Evolutionary conservation across 352 stramenopile genomes (phyloP), one percentile per base, ranked within the genome.

Genomic region (Phytophthora hybrid): DNA sequence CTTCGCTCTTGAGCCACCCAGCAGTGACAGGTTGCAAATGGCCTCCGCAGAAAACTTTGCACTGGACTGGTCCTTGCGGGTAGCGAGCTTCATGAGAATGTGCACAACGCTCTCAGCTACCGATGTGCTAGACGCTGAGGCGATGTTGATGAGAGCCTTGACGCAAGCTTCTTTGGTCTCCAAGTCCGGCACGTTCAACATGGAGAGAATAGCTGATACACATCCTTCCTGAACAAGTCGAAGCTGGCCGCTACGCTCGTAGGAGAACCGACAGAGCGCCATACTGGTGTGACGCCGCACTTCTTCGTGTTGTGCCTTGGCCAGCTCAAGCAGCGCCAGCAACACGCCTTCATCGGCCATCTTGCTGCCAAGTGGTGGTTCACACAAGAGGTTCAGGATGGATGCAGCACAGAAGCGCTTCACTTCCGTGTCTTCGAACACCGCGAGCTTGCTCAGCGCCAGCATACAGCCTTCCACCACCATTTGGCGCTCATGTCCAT

Each of bases 121-220:
- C 0, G 81, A 60, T 0, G 82, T 64, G 23, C 84, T 85, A 1
- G 86, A 92, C 29, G 87, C 79, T 4, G 85, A 94, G 1, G 87
- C 85, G 37, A 95, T 93, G 73, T 95, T 95, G 68, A 95, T 89
- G n/a, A 94, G 78, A 8, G 89, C 79, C 65, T 94, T 95, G 16
- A 95, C 79, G 47, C 89, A 93, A 1, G 89, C 84, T 62, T 95
- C 89, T 62, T 94, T 95, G 2, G 89, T 94, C 44, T 92, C 85
- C n/a, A 81, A 71, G 51, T 95, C 89, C 0, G 89, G 76, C 10
- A 88, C 83, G 69, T 95, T 95, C 29, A 95, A 79, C 89, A 95
- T 94, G 14, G 87, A 94, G 16, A 95, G 78, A 63, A 95, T 93
- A 23, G 89, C 89, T 4, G 89, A 93, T 16, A 93, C 88, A 23